These are phyloP conservation scores for Xylaria sp. DNA, from an alignment of 2,329 filamentous ascomycete genomes.

Conservation along the genomic window DNA sequence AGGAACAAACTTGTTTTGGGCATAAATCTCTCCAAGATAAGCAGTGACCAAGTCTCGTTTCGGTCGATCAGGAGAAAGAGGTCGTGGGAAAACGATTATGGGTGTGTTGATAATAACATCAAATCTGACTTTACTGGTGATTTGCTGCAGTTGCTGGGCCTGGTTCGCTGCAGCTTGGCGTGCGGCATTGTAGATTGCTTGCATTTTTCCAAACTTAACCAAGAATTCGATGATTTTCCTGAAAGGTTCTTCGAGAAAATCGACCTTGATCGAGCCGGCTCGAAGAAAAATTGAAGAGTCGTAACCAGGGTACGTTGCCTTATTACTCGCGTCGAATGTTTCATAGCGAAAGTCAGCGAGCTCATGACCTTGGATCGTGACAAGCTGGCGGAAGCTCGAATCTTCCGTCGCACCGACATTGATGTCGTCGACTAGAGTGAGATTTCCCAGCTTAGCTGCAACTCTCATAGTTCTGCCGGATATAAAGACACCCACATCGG, in stretches of 20 bases:
- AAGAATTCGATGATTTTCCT: slow-evolving; percentile 97
- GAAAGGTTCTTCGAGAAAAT: slow-evolving; percentile 97
- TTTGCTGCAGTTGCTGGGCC: slow-evolving; percentile 92
- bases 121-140: slow-evolving; percentile 89
- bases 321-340: slow-evolving; percentile 81
- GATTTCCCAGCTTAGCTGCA: slow-evolving; percentile 84
- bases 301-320: slow-evolving; percentile 86
- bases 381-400: slow-evolving; percentile 83
- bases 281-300: slow-evolving; percentile 91
- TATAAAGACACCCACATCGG: slow-evolving; percentile 89
- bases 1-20: slow-evolving; percentile 89
- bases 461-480: slow-evolving; percentile 88
- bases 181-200: slow-evolving; percentile 97
- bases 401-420: slow-evolving; percentile 86
- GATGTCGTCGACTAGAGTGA: slow-evolving; percentile 91
- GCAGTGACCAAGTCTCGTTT: slow-evolving; percentile 87
- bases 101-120: slow-evolving; percentile 94
- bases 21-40: slow-evolving; percentile 96
- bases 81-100: slow-evolving; percentile 91
- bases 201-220: slow-evolving; percentile 99
- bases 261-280: slow-evolving; percentile 94
- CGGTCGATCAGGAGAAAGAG: slow-evolving; percentile 74
- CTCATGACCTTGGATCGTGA: slow-evolving; percentile 95
- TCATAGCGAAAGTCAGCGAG: slow-evolving; percentile 98
- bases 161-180: slow-evolving; percentile 93